A percentile compares a stretch with the other conserved stretches of the same genome.
These are phyloP conservation scores for Kazachstania viticola DNA, from an alignment of 805 yeast species.

Conservation along the genomic window DNA sequence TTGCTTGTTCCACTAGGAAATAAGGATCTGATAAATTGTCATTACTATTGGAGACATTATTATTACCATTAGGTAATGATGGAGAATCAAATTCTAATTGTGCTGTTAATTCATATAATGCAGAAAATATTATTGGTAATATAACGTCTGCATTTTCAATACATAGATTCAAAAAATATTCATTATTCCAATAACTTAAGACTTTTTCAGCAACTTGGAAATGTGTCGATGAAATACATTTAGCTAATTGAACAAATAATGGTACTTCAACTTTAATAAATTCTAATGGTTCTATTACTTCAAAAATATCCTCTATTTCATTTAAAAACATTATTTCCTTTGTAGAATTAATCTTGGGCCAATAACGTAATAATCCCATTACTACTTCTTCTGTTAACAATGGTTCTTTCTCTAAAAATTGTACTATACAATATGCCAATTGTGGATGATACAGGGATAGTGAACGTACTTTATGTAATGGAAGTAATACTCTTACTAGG, in stretches of 20 bases:
- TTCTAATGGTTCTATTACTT: conserved; percentile 88
- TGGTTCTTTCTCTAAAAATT: conserved; percentile 92
- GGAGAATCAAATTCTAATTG: conserved; percentile 25
- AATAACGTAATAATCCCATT: conserved; percentile 81
- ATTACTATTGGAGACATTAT: not conserved
- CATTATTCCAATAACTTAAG: conserved; percentile 87
- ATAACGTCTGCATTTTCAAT: conserved; percentile 90
- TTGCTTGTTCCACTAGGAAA: conserved; percentile 29
- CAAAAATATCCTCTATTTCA: conserved; percentile 93
- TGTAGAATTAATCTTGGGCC: conserved; percentile 94
- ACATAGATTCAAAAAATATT: conserved; percentile 78
- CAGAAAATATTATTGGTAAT: conserved; percentile 81
- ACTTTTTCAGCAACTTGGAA: conserved; percentile 97
- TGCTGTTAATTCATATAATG: conserved; percentile 75
- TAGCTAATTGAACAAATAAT: conserved; percentile 82
- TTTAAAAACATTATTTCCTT: conserved; percentile 93
- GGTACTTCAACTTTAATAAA: conserved; percentile 88
- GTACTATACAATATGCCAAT: conserved; percentile 92
- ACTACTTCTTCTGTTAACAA: conserved; percentile 89
- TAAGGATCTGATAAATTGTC: conserved; percentile 22
- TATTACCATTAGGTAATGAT: conserved; percentile 2
- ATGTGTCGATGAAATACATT: conserved; percentile 88
- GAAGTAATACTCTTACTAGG: conserved; percentile 73
- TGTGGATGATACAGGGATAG: conserved; percentile 91
- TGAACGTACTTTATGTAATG: conserved; percentile 85